phyloP scores from a whole-genome alignment of 257 asterid genomes.

The Pogostemon cablin region DNA sequence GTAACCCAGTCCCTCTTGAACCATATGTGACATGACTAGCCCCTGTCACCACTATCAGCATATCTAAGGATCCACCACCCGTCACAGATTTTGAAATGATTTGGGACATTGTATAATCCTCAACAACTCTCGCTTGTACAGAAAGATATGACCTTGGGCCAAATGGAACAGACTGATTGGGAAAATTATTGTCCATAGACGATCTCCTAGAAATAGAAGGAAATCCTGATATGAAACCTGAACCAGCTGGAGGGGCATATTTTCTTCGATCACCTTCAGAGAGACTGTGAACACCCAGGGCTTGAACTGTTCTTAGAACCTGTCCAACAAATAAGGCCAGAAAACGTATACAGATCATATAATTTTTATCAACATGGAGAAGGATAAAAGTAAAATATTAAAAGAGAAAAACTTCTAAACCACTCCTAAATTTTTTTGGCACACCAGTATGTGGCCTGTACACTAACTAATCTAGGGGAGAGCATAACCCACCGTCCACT shows the following conservation, averaged over 20 bases:
- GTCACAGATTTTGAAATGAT: constrained; percentile 66
- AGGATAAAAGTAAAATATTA: background rate
- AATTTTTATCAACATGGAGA: background rate
- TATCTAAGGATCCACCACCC: constrained; percentile 64
- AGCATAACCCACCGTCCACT: too few relatives aligned
- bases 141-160: constrained; percentile 89
- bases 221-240: constrained; percentile 95
- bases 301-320: constrained; percentile 86
- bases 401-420: constrained; percentile 4
- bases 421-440: background rate
- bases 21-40: constrained; percentile 81
- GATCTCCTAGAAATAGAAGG: constrained; percentile 75
- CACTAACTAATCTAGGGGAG: too few relatives aligned
- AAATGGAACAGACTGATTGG: constrained; percentile 59
- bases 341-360: constrained; percentile 11
- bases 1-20: constrained; percentile 88
- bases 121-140: constrained; percentile 84
- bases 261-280: constrained; percentile 68
- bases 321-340: constrained; percentile 33
- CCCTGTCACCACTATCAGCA: constrained; percentile 91
- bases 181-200: constrained; percentile 49
- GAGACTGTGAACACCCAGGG: constrained; percentile 83
- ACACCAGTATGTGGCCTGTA: too few relatives aligned
- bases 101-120: constrained; percentile 88
- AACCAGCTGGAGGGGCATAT: constrained; percentile 94